Evolutionary conservation across 345 rosid species (phyloP).

Genomic region (Tarenaya hassleriana): DNA sequence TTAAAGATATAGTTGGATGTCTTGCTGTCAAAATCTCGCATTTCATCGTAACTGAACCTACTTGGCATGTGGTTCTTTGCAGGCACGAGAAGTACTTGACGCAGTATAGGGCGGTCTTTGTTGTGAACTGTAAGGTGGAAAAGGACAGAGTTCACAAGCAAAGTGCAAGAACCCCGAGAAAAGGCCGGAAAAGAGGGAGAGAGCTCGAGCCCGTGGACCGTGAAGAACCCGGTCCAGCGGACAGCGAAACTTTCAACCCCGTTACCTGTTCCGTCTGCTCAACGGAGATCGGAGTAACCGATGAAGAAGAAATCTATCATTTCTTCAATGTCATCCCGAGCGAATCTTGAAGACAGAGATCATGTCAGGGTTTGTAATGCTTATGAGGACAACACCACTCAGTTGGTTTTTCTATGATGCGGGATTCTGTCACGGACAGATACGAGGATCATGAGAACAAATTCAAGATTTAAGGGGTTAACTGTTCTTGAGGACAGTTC

Average conservation of each 20-base stretch:
- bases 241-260: slow-evolving; percentile 28
- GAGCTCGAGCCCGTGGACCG: slow-evolving; percentile 25
- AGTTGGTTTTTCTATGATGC: too few relatives aligned
- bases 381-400: too few relatives aligned
- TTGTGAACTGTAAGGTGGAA: slow-evolving; percentile 51
- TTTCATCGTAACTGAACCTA: neutral
- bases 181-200: slow-evolving; percentile 40
- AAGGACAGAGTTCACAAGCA: slow-evolving; percentile 25
- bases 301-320: slow-evolving; percentile 69
- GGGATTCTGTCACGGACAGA: too few relatives aligned
- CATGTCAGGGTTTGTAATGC: too few relatives aligned
- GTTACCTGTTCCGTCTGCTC: slow-evolving; percentile 60
- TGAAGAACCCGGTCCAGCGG: slow-evolving; percentile 27
- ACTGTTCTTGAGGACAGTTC: too few relatives aligned
- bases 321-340: slow-evolving; percentile 75
- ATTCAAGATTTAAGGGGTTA: too few relatives aligned
- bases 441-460: too few relatives aligned
- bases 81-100: slow-evolving; percentile 72
- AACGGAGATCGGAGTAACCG: slow-evolving; percentile 58
- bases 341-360: slow-evolving; percentile 57
- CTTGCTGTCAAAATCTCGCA: too few relatives aligned
- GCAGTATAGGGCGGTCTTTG: slow-evolving; percentile 76
- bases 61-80: slow-evolving; percentile 12
- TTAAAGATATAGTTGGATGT: too few relatives aligned
- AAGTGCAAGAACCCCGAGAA: slow-evolving; percentile 14